Evolutionary conservation across 2,329 filamentous ascomycete genomes (phyloP).

Genomic region (Arthrinium phaeospermum): DNA sequence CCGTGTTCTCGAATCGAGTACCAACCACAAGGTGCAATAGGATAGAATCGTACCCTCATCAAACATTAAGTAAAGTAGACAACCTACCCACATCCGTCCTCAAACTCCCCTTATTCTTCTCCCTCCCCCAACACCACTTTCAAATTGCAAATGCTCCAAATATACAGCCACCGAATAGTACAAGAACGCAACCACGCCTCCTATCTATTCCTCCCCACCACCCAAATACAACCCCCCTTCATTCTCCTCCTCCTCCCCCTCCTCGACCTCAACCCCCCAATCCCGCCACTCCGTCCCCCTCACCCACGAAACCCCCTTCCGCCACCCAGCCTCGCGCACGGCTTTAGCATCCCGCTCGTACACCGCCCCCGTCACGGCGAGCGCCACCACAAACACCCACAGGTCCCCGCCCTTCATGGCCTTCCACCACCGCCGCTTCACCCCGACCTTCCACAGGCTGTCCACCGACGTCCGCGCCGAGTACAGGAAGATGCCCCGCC

Average conservation of each 20-base stretch:
- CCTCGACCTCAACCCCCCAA: conserved; percentile 61
- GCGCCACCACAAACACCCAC: conserved; percentile 77
- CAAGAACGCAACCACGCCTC: no score
- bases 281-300: conserved; percentile 79
- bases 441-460: conserved; percentile 89
- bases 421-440: conserved; percentile 87
- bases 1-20: no score
- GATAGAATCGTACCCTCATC: no score
- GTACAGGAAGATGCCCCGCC: conserved; percentile 77
- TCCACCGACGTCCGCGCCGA: conserved; percentile 79
- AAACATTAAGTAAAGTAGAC: no score
- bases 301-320: conserved; percentile 76
- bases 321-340: conserved; percentile 68
- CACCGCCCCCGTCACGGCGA: conserved; percentile 78
- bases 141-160: no score
- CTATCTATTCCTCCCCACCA: background rate
- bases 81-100: no score
- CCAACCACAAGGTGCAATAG: no score
- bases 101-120: no score
- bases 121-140: no score
- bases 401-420: conserved; percentile 84
- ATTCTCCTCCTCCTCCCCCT: conserved; percentile 41
- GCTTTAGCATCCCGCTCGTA: conserved; percentile 75
- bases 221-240: background rate
- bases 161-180: no score